Conservation (phyloP, 345 rosid species). For the Erodium maritimum region DNA sequence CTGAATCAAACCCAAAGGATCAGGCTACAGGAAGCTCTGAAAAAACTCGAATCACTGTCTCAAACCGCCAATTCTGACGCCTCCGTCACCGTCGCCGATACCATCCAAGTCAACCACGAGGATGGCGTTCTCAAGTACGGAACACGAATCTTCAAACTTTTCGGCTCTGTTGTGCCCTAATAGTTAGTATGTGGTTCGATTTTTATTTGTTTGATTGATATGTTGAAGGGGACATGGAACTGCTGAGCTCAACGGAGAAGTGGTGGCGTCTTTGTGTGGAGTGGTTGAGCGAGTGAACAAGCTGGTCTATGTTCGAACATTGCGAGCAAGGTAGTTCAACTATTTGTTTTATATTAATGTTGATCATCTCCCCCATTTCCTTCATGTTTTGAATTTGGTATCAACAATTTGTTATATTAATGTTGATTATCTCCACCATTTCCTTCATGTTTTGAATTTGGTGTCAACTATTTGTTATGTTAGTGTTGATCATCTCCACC, state of each 20-base stretch:
- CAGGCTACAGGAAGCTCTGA: slow-evolving; percentile 56
- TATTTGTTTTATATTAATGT: neutral
- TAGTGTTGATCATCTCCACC: too few species aligned
- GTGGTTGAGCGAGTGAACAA: slow-evolving; percentile 92
- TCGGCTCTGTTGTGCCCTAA: too few species aligned
- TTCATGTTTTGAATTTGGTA: too few species aligned
- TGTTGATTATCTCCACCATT: too few species aligned
- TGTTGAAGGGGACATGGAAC: slow-evolving; percentile 84
- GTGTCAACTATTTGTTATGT: too few species aligned
- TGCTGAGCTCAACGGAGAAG: slow-evolving; percentile 55
- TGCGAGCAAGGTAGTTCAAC: slow-evolving; percentile 48
- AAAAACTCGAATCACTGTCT: slow-evolving; percentile 58
- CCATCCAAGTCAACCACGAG: slow-evolving; percentile 69
- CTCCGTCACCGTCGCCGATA: slow-evolving; percentile 65
- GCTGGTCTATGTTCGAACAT: slow-evolving; percentile 67
- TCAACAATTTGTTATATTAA: too few species aligned
- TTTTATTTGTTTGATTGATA: neutral
- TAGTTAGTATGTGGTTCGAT: neutral
- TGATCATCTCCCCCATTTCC: too few species aligned
- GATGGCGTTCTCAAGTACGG: slow-evolving; percentile 81
- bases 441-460: too few species aligned
- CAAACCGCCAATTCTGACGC: slow-evolving; percentile 48
- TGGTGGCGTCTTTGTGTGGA: slow-evolving; percentile 81
- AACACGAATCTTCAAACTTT: neutral
- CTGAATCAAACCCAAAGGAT: slow-evolving; percentile 73